Conservation (phyloP, 495 filamentous ascomycete species). For the Tuber melanosporum region DNA sequence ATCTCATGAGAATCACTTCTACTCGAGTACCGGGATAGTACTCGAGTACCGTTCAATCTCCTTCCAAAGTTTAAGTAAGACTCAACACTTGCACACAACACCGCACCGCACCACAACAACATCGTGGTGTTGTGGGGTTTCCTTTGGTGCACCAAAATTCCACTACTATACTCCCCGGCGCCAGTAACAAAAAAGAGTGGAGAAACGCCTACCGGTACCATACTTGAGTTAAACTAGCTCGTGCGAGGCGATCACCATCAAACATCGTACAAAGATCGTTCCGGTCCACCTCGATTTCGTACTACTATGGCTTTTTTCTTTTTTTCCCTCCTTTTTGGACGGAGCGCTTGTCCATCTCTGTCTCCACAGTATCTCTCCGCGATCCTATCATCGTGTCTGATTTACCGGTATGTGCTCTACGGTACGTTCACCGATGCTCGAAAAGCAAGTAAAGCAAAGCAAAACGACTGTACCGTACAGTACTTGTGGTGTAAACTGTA, state of each 20-base stretch:
- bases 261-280: slow-evolving; percentile 39
- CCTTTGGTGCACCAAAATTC: background rate
- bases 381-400: slow-evolving; percentile 1
- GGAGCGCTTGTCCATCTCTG: background rate
- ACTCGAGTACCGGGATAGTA: too few relatives aligned
- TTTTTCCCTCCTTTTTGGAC: background rate
- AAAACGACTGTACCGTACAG: background rate
- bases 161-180: background rate
- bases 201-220: background rate
- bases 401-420: background rate
- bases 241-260: slow-evolving; percentile 6
- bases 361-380: background rate
- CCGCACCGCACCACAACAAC: background rate
- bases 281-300: slow-evolving; percentile 28
- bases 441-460: background rate
- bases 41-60: too few relatives aligned
- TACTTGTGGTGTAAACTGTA: background rate
- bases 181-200: background rate
- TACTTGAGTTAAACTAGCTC: background rate
- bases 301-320: slow-evolving; percentile 34
- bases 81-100: background rate
- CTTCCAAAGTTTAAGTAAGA: background rate
- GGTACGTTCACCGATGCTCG: background rate
- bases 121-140: background rate
- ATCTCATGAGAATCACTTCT: background rate